Evolutionary conservation across 768 basidiomycete genomes (phyloP), one percentile per base, ranked within the genome.

Genomic region (Leccinum longicurvipes): DNA sequence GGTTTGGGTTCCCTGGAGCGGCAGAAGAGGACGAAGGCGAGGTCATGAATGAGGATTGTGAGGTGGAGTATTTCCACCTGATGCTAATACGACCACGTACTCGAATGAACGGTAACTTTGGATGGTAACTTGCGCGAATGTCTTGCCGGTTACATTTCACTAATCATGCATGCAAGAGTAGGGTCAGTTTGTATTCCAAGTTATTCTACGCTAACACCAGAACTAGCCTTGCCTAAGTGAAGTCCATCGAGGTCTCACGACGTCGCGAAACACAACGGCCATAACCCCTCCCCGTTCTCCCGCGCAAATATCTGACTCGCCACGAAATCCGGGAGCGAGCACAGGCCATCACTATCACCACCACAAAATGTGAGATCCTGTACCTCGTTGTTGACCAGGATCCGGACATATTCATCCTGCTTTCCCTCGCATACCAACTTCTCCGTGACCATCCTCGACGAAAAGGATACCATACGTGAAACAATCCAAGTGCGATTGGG

Each of bases 1-100:
- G 91, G 60, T 96, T 94, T 70, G 93, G 93, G 0, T 91, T 96
- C 69, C 94, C 94, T 6, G 92, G 88, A 0, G 52, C 91, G 21
- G 75, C 91, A 32, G 88, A 91, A 58, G 90, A 89, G 21, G 79
- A 81, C n/a, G 87, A 84, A n/a, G 90, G 87, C 17, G 79, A 80
- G 53, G 82, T 83, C n/a, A 55, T 66, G 19, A 53, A 44, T 11
- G 69, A 71, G 29, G 62, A 67, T 42, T 71, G 72, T 31, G 87
- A 86, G 57, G 73, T 68, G 51, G 89, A 92, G 66, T n/a, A n/a
- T n/a, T n/a, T n/a, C n/a, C n/a, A n/a, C n/a, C n/a, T n/a, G n/a
- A n/a, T n/a, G n/a, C n/a, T n/a, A n/a, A n/a, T n/a, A n/a, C n/a
- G n/a, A n/a, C n/a, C n/a, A n/a, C n/a, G n/a, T n/a, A n/a, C n/a